phyloP scores from a whole-genome alignment of 2,329 filamentous ascomycete genomes.

The Scopulariopsis brevicaulis region DNA sequence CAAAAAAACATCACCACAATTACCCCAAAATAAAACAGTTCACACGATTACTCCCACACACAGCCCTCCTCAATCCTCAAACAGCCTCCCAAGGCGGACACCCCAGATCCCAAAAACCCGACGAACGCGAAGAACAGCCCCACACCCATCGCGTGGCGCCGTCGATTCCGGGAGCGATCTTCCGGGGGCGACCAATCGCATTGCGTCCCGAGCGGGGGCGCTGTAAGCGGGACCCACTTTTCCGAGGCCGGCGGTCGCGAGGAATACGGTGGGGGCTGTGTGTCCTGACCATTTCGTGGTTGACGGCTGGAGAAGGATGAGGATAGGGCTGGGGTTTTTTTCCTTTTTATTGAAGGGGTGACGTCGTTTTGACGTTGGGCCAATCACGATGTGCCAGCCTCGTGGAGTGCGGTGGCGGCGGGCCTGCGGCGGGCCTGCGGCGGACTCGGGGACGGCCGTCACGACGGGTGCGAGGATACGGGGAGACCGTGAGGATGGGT shows the following conservation, averaged over 20 bases:
- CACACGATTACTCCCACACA: too few relatives aligned
- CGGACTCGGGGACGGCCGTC: too few relatives aligned
- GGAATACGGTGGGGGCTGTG: background rate
- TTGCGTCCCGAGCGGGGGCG: background rate
- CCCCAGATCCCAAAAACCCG: constrained; percentile 12
- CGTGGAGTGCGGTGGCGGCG: too few relatives aligned
- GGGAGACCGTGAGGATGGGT: too few relatives aligned
- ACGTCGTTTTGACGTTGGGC: too few relatives aligned
- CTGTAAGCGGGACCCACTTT: background rate
- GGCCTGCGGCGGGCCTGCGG: too few relatives aligned
- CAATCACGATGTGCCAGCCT: too few relatives aligned
- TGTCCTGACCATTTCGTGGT: background rate
- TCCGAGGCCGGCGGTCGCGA: background rate
- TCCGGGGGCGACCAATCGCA: background rate
- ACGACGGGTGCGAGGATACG: too few relatives aligned
- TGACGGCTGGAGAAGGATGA: background rate
- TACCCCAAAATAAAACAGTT: too few relatives aligned
- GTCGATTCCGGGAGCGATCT: background rate
- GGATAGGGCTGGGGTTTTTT: background rate
- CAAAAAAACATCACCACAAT: background rate
- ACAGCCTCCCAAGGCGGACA: background rate
- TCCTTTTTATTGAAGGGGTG: background rate
- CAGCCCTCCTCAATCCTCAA: background rate
- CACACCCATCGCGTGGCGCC: background rate
- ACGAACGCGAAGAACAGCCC: constrained; percentile 14